A percentile compares a stretch with the other conserved stretches of the same genome.
Conservation (phyloP, 2,329 filamentous ascomycete species). For the Fusarium udum region DNA sequence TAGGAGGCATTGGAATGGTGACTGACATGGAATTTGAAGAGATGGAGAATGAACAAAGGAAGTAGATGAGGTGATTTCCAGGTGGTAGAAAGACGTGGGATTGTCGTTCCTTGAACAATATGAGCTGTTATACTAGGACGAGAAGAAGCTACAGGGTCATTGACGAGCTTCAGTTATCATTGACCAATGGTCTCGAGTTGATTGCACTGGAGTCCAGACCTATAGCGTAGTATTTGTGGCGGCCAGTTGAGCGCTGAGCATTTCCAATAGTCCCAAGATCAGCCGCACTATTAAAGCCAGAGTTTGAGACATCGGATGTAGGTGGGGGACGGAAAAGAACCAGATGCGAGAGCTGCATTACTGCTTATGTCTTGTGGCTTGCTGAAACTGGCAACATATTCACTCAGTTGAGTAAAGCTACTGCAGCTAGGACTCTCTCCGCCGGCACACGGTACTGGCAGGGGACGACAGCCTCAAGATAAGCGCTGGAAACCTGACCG, state of each 20-base stretch:
- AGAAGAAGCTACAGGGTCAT: background rate
- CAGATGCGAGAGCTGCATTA: background rate
- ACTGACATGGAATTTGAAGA: background rate
- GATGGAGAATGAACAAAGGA: background rate
- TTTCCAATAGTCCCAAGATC: background rate
- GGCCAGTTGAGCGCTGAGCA: background rate
- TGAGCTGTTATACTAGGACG: background rate
- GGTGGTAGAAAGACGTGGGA: background rate
- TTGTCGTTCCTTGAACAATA: background rate
- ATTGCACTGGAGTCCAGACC: background rate
- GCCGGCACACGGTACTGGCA: background rate
- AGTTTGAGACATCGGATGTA: background rate
- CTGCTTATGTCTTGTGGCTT: background rate
- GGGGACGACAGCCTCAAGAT: background rate
- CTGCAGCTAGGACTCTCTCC: background rate
- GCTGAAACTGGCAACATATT: background rate
- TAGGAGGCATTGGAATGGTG: background rate
- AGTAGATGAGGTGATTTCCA: background rate
- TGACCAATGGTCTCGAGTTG: background rate
- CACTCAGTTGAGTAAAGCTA: background rate
- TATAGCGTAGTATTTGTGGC: background rate
- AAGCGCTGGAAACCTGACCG: background rate
- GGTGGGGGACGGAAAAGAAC: no score
- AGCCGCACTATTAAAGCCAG: background rate
- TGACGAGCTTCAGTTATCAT: background rate